phyloP scores from a whole-genome alignment of 176 grass and related monocot genomes.

The Chloris gayana region DNA sequence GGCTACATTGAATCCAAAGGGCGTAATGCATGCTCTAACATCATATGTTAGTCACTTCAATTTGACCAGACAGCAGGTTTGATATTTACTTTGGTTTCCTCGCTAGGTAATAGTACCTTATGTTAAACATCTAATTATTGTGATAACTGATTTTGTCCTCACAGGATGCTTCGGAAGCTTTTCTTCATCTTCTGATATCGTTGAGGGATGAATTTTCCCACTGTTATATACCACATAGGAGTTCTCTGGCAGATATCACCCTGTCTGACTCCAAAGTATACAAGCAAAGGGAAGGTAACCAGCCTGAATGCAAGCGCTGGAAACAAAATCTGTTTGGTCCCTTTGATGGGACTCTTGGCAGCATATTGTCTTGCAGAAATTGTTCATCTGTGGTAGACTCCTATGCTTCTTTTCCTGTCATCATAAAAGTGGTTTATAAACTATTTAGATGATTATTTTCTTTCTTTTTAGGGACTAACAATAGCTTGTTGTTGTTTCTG shows the following conservation, averaged over 20 bases:
- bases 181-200: constrained; percentile 88
- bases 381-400: constrained; percentile 85
- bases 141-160: constrained; percentile 33
- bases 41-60: constrained; percentile 81
- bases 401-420: constrained; percentile 42
- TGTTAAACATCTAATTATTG: constrained; percentile 18
- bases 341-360: constrained; percentile 85
- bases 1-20: constrained; percentile 68
- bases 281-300: constrained; percentile 63
- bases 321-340: constrained; percentile 81
- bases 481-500: background rate
- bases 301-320: constrained; percentile 69
- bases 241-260: constrained; percentile 69
- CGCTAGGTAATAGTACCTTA: constrained; percentile 17
- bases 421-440: constrained; percentile 31
- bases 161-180: constrained; percentile 92
- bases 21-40: constrained; percentile 79
- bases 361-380: constrained; percentile 87
- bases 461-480: background rate
- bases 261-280: constrained; percentile 76
- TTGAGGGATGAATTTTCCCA: constrained; percentile 73
- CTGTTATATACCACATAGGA: constrained; percentile 69
- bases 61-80: constrained; percentile 90
- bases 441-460: background rate
- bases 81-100: constrained; percentile 24